These are phyloP conservation scores for Paraphysoderma sedebokerense DNA, from an alignment of 371 early-diverging fungal genomes.

Conservation along the genomic window DNA sequence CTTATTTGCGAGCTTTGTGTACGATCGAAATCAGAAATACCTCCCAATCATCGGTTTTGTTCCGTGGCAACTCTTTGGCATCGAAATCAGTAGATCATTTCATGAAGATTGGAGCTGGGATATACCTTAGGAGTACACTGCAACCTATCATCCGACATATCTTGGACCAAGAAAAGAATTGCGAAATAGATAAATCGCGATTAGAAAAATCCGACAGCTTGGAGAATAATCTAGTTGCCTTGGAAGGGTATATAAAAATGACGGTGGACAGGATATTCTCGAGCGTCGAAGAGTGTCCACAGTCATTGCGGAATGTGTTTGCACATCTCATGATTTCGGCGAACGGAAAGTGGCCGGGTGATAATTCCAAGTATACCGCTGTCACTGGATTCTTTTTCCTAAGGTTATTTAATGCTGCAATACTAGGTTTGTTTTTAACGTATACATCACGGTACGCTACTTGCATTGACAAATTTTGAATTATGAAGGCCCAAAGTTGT, in stretches of 20 bases:
- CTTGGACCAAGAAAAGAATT: background rate
- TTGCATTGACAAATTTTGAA: background rate
- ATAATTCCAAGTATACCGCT: background rate
- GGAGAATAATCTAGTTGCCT: background rate
- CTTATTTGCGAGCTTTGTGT: background rate
- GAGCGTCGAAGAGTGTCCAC: background rate
- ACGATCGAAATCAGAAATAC: background rate
- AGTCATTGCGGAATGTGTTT: background rate
- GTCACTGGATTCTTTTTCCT: slow-evolving; percentile 6
- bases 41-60: background rate
- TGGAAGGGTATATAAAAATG: background rate
- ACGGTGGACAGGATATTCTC: slow-evolving; percentile 1
- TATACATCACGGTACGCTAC: background rate
- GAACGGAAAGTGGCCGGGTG: background rate
- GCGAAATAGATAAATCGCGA: slow-evolving; percentile 3
- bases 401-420: slow-evolving; percentile 5
- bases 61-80: slow-evolving; percentile 5
- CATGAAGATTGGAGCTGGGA: background rate
- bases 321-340: background rate
- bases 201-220: background rate
- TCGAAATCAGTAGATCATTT: slow-evolving; percentile 1
- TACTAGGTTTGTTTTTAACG: background rate
- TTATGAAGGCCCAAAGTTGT: slow-evolving; percentile 4
- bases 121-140: background rate
- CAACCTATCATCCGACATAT: slow-evolving; percentile 1